These are phyloP conservation scores for Gossypium davidsonii DNA, from an alignment of 441 rosid species.

Conservation along the genomic window DNA sequence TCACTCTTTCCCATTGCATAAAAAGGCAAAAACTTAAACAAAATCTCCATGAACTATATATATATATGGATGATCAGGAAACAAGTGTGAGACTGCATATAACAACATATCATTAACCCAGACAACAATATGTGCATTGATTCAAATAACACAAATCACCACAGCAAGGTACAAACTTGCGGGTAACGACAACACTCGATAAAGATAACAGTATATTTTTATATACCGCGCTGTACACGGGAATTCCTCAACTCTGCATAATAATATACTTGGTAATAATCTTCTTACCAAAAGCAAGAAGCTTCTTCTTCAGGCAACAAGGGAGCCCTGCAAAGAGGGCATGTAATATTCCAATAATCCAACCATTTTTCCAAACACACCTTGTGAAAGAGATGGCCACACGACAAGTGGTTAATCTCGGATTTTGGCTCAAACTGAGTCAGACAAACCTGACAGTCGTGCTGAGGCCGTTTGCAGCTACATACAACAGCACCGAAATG, in stretches of 20 bases:
- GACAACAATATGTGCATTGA: slow-evolving; percentile 2
- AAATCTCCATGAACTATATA: not conserved
- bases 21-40: not conserved
- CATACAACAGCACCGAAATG: slow-evolving; percentile 43
- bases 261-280: not conserved
- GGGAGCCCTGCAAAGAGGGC: slow-evolving; percentile 82
- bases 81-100: not conserved
- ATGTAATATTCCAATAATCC: slow-evolving; percentile 72
- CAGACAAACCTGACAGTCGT: slow-evolving; percentile 80
- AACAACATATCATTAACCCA: not conserved
- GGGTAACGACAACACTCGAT: not conserved
- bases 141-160: not conserved
- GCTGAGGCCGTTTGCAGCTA: slow-evolving; percentile 37
- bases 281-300: slow-evolving; percentile 52
- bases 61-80: not conserved
- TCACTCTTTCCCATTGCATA: not conserved
- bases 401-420: slow-evolving; percentile 60
- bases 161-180: slow-evolving; percentile 5
- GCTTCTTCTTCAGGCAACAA: slow-evolving; percentile 55
- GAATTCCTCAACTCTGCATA: not conserved
- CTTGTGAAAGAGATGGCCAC: slow-evolving; percentile 83
- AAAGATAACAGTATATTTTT: slow-evolving; percentile 2
- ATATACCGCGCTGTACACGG: slow-evolving; percentile 34
- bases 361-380: slow-evolving; percentile 87
- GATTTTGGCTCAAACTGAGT: slow-evolving; percentile 61